Conservation (phyloP, 192 early-diverging fungal species). For the Coemansia sp. region DNA sequence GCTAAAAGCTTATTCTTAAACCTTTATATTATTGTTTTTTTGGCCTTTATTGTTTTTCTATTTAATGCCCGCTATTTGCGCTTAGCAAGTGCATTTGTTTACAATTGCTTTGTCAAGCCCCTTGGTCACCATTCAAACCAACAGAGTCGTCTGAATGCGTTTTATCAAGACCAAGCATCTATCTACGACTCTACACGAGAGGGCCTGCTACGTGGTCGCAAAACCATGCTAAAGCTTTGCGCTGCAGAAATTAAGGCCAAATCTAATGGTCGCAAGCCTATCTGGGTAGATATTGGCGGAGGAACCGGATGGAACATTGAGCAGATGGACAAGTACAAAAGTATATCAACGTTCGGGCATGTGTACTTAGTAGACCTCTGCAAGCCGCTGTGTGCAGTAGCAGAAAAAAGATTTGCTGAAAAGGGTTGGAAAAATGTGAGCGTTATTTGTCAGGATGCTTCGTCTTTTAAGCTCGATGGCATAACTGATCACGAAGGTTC, state of each 20-base stretch:
- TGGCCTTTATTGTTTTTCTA: background rate
- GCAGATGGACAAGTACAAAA: conserved; percentile 72
- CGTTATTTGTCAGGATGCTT: conserved; percentile 79
- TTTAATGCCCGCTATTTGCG: background rate
- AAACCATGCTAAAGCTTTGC: conserved; percentile 78
- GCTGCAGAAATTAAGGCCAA: conserved; percentile 65
- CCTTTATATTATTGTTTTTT: background rate
- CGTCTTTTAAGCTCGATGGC: conserved; percentile 66
- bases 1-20: too few species aligned
- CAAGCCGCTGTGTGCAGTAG: conserved; percentile 76
- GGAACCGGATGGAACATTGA: conserved; percentile 75
- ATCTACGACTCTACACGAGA: conserved; percentile 77
- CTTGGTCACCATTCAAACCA: conserved; percentile 65
- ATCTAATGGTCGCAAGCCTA: conserved; percentile 38
- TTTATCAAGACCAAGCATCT: conserved; percentile 78
- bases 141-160: conserved; percentile 72
- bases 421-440: conserved; percentile 79
- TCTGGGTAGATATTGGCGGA: conserved; percentile 70
- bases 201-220: conserved; percentile 70
- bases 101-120: conserved; percentile 77
- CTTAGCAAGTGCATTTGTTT: conserved; percentile 49
- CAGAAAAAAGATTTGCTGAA: conserved; percentile 69
- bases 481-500: conserved; percentile 45
- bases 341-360: conserved; percentile 70
- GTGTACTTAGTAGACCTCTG: conserved; percentile 84